phyloP scores from a whole-genome alignment of 1,139 yeast species.

The Kazachstania sp. region DNA sequence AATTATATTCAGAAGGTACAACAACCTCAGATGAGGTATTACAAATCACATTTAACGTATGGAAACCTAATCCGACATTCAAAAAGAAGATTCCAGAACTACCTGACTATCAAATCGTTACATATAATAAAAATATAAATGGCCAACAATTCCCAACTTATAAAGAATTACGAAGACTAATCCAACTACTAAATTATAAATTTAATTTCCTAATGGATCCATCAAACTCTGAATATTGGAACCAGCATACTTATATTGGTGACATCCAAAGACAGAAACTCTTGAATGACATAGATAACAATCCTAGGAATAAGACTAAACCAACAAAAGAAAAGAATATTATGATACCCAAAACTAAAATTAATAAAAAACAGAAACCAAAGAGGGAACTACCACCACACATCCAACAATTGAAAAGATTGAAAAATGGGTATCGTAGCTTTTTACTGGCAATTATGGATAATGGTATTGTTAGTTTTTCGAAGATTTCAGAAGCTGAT shows the following conservation, averaged over 20 bases:
- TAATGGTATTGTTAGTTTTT: slow-evolving; percentile 63
- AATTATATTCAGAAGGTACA: neutral
- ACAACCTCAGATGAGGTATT: slow-evolving; percentile 1
- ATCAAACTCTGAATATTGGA: slow-evolving; percentile 19
- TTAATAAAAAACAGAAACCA: slow-evolving; percentile 26
- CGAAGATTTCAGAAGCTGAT: slow-evolving; percentile 50
- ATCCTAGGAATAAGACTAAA: slow-evolving; percentile 1
- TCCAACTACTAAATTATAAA: slow-evolving; percentile 23
- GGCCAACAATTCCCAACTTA: slow-evolving; percentile 45
- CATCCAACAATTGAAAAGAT: slow-evolving; percentile 30
- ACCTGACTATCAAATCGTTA: slow-evolving; percentile 70
- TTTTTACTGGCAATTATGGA: slow-evolving; percentile 61
- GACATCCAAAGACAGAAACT: slow-evolving; percentile 23
- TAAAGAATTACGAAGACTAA: slow-evolving; percentile 26
- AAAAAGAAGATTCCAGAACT: slow-evolving; percentile 59
- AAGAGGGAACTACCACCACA: slow-evolving; percentile 23
- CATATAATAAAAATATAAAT: slow-evolving; percentile 43
- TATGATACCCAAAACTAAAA: slow-evolving; percentile 13
- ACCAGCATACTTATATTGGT: slow-evolving; percentile 18
- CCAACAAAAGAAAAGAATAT: slow-evolving; percentile 11
- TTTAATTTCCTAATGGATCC: slow-evolving; percentile 21
- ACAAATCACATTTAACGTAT: slow-evolving; percentile 47
- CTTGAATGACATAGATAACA: slow-evolving; percentile 14
- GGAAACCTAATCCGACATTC: slow-evolving; percentile 75
- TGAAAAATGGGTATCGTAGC: slow-evolving; percentile 42